These are phyloP conservation scores for Chloranthus sessilifolius DNA, from an alignment of 164 flowering plant species.

Conservation along the genomic window DNA sequence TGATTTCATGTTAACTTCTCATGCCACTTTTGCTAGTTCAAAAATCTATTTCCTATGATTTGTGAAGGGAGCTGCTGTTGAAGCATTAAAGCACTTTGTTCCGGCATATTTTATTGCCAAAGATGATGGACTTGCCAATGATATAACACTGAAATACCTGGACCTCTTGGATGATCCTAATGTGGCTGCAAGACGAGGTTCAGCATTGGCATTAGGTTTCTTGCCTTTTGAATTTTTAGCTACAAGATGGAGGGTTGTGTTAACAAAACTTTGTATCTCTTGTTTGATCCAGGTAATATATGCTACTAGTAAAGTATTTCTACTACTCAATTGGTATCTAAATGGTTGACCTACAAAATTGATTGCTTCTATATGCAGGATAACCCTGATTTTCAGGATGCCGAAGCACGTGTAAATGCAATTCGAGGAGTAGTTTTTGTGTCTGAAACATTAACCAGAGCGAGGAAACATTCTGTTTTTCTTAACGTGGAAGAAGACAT, in stretches of 20 bases:
- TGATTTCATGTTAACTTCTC: no score
- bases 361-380: conserved; percentile 39
- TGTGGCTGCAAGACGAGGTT: conserved; percentile 87
- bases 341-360: conserved; percentile 1
- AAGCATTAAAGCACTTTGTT: conserved; percentile 65
- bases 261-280: conserved; percentile 63
- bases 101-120: conserved; percentile 39
- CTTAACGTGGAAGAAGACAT: conserved; percentile 32
- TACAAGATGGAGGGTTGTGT: conserved; percentile 55
- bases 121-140: conserved; percentile 23
- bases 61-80: conserved; percentile 72
- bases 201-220: conserved; percentile 83
- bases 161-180: conserved; percentile 70
- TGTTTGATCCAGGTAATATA: conserved; percentile 68
- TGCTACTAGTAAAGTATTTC: not conserved
- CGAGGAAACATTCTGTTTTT: conserved; percentile 20
- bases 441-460: conserved; percentile 64
- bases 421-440: conserved; percentile 79
- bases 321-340: not conserved
- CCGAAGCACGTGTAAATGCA: conserved; percentile 96
- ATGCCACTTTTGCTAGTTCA: no score
- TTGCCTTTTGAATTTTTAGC: conserved; percentile 63
- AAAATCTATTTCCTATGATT: no score
- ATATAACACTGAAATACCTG: conserved; percentile 50
- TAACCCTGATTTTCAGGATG: conserved; percentile 81